These are phyloP conservation scores for Inosperma sp. DNA, from an alignment of 768 basidiomycete species.

Conservation along the genomic window DNA sequence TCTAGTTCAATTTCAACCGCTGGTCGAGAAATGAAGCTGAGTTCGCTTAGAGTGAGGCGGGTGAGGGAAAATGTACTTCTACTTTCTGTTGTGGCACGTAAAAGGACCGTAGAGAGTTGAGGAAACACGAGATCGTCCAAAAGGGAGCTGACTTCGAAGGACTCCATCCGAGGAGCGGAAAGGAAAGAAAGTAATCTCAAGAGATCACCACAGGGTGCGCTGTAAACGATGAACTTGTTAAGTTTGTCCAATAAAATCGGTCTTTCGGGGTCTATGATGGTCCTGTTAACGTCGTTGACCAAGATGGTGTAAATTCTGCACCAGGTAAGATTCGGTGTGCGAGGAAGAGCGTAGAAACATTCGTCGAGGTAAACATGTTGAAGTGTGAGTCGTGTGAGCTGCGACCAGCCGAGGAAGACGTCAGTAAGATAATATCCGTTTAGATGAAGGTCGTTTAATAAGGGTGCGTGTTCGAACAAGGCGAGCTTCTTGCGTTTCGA, in stretches of 20 bases:
- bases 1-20: background rate
- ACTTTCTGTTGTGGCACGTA: background rate
- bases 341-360: constrained; percentile 16
- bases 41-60: constrained; percentile 8
- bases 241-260: constrained; percentile 4
- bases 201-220: constrained; percentile 5
- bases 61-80: background rate
- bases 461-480: constrained; percentile 13
- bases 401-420: constrained; percentile 15
- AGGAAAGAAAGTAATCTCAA: constrained; percentile 3
- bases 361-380: constrained; percentile 22
- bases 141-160: background rate
- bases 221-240: constrained; percentile 5
- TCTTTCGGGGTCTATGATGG: background rate
- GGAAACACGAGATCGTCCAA: constrained; percentile 2
- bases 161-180: constrained; percentile 6
- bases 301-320: constrained; percentile 18
- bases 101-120: constrained; percentile 4
- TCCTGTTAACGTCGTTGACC: constrained; percentile 13
- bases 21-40: background rate
- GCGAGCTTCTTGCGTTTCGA: constrained; percentile 14
- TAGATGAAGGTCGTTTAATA: constrained; percentile 14
- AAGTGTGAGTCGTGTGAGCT: constrained; percentile 11
- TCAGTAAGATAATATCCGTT: constrained; percentile 22
- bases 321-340: constrained; percentile 7